Base-by-base conservation (phyloP, 192 early-diverging fungal species). In the Diversispora epigaea region DNA sequence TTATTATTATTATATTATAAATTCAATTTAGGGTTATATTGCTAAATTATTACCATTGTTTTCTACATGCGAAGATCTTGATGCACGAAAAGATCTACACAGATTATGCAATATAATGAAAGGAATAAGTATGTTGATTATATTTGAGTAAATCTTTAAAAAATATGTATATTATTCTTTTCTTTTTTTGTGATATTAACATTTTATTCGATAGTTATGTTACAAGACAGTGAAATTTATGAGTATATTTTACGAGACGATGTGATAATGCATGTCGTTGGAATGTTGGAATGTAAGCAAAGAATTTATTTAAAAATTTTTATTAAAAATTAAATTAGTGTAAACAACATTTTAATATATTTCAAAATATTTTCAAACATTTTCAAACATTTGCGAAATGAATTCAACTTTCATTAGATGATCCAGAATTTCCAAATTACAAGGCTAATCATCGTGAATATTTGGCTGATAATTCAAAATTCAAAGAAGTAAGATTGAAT, bases 201-300 rank as follows among this genome's bases (percentile, higher is more conserved):
- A 63, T 45, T 3, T 70, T 67, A 21, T 9, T 41, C 14, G 25
- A 39, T 86, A 87, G 89, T 96, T 4, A 84, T 91, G 64, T 83
- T 97, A 61, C 95, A 94, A 77, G 92, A 95, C 75, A 86, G 84
- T 14, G 78, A 84, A 4, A 83, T 98, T 41, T 90, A 93, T 63
- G 89, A 93, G 67, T 81, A 81, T 25, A 85, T 97, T 17, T 80
- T 94, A 56, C 83, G 86, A 69, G 95, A 97, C 69, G 92, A 93
- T 9, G 77, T 89, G 62, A 91, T 97, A 69, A 65, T 88, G 15
- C 78, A 78, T 43, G 85, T 93, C 1, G 82, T 92, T 15, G 94
- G 94, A 12, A 93, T 95, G 81, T 78, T 98, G 46, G 96, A 98
- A 89, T 94, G 91, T 93, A 78, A 78, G 84, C 25, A 58, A 65